Evolutionary conservation across 306 rosid genomes (phyloP).

Genomic region (Luffa aegyptiaca): DNA sequence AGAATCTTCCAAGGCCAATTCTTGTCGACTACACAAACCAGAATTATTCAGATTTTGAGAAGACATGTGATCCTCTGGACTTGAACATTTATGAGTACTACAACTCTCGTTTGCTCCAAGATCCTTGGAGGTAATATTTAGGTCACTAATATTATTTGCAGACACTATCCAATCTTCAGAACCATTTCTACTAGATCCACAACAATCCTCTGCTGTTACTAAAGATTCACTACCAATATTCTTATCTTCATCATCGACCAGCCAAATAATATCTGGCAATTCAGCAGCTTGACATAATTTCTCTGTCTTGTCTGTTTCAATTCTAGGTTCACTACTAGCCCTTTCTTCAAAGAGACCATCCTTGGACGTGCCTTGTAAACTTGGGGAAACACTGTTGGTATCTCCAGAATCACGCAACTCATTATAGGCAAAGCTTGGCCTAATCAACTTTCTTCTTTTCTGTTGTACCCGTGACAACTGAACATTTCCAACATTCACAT

Average conservation of each 20-base stretch:
- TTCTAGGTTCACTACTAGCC: constrained; percentile 7
- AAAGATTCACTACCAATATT: constrained; percentile 10
- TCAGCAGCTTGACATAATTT: constrained; percentile 9
- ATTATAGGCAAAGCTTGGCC: constrained; percentile 35
- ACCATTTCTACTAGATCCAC: constrained; percentile 5
- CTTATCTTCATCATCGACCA: constrained; percentile 14
- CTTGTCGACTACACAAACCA: background rate
- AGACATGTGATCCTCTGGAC: background rate
- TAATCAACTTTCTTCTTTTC: constrained; percentile 48
- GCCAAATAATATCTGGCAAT: constrained; percentile 3
- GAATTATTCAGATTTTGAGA: background rate
- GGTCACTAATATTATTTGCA: background rate
- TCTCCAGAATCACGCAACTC: constrained; percentile 17
- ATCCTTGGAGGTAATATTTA: background rate
- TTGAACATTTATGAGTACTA: background rate
- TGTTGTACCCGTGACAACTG: constrained; percentile 9
- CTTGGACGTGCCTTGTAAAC: constrained; percentile 5
- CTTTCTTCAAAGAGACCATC: constrained; percentile 11
- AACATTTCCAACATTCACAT: constrained; percentile 9
- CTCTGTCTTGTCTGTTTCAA: background rate
- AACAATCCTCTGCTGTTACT: constrained; percentile 9
- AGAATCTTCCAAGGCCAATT: background rate
- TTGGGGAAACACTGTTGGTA: constrained; percentile 9
- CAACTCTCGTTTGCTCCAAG: background rate
- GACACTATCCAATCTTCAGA: constrained; percentile 11